These are phyloP conservation scores for Microsporum audouinii DNA, from an alignment of 2,329 filamentous ascomycete species.

Conservation along the genomic window DNA sequence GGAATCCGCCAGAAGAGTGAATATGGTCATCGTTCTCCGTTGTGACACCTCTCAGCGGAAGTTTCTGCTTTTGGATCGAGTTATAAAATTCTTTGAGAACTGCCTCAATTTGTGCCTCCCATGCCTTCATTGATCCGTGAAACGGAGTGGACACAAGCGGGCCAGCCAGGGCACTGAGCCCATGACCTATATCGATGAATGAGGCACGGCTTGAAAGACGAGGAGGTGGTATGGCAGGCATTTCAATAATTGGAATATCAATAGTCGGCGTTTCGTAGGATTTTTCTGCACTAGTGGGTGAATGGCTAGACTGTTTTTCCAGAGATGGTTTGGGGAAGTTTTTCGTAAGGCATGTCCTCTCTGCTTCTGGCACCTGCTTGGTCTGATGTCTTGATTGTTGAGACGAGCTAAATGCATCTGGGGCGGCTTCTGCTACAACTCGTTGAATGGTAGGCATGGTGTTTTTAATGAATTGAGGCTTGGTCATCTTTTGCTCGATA, in stretches of 20 bases:
- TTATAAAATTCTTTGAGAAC: slow-evolving; percentile 85
- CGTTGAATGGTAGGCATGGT: slow-evolving; percentile 81
- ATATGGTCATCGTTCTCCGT: slow-evolving; percentile 29
- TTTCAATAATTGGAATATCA: slow-evolving; percentile 20
- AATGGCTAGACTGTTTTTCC: slow-evolving; percentile 2
- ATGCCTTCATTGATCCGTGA: slow-evolving; percentile 61
- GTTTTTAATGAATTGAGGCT: slow-evolving; percentile 88
- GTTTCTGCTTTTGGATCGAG: slow-evolving; percentile 74
- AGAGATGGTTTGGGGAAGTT: slow-evolving; percentile 5
- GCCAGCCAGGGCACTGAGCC: slow-evolving; percentile 43
- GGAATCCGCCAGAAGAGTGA: slow-evolving; percentile 48
- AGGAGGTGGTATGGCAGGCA: slow-evolving; percentile 17
- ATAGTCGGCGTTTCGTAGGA: slow-evolving; percentile 7
- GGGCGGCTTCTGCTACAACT: slow-evolving; percentile 59
- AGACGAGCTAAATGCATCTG: slow-evolving; percentile 52
- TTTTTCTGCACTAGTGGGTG: slow-evolving; percentile 8
- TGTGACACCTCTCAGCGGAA: slow-evolving; percentile 71
- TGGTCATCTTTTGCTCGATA: slow-evolving; percentile 93
- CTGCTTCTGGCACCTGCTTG: neutral
- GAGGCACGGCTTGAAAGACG: slow-evolving; percentile 27
- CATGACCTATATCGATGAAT: slow-evolving; percentile 29
- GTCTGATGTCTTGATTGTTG: slow-evolving; percentile 16
- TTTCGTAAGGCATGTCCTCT: slow-evolving; percentile 10
- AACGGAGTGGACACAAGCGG: slow-evolving; percentile 69
- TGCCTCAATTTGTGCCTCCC: slow-evolving; percentile 82